Conservation (phyloP, 2,329 filamentous ascomycete species). For the Xylariales sp. region DNA sequence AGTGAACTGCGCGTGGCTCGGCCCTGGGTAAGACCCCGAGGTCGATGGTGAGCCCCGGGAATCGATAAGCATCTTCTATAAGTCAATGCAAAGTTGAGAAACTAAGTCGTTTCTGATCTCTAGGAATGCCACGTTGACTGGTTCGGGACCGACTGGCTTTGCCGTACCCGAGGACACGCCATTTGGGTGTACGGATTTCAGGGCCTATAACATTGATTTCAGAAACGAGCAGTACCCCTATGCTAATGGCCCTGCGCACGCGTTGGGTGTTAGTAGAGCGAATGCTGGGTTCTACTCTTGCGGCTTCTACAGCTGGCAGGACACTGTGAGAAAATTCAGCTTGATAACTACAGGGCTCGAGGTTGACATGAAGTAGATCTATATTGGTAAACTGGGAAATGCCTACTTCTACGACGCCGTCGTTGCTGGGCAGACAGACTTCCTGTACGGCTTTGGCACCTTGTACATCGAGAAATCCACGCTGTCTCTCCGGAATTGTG, state of each 20-base stretch:
- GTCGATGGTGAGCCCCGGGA: not conserved
- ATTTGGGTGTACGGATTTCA: slow-evolving; percentile 59
- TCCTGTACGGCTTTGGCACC: slow-evolving; percentile 65
- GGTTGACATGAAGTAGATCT: slow-evolving; percentile 25
- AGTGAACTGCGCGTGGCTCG: no score
- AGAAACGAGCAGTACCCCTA: slow-evolving; percentile 51
- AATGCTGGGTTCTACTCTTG: slow-evolving; percentile 65
- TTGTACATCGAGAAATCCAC: slow-evolving; percentile 52
- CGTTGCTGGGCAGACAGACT: slow-evolving; percentile 63
- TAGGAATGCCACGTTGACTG: slow-evolving; percentile 59
- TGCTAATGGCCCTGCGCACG: slow-evolving; percentile 52
- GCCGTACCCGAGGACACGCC: slow-evolving; percentile 56
- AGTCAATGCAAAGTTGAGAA: slow-evolving; percentile 53
- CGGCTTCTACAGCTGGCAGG: slow-evolving; percentile 64
- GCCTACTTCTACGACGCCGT: slow-evolving; percentile 58
- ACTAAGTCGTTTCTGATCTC: no score
- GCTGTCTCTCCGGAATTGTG: slow-evolving; percentile 54
- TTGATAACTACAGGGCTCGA: no score
- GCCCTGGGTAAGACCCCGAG: no score
- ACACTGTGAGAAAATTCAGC: slow-evolving; percentile 43
- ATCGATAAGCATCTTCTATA: not conserved
- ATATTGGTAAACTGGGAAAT: slow-evolving; percentile 62
- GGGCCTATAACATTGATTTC: slow-evolving; percentile 64
- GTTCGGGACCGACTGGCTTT: slow-evolving; percentile 57
- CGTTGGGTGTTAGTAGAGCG: slow-evolving; percentile 57